A percentile compares a stretch with the other conserved stretches of the same genome.
phyloP scores from a whole-genome alignment of 2,329 filamentous ascomycete genomes.

The Gaeumannomyces sp. region DNA sequence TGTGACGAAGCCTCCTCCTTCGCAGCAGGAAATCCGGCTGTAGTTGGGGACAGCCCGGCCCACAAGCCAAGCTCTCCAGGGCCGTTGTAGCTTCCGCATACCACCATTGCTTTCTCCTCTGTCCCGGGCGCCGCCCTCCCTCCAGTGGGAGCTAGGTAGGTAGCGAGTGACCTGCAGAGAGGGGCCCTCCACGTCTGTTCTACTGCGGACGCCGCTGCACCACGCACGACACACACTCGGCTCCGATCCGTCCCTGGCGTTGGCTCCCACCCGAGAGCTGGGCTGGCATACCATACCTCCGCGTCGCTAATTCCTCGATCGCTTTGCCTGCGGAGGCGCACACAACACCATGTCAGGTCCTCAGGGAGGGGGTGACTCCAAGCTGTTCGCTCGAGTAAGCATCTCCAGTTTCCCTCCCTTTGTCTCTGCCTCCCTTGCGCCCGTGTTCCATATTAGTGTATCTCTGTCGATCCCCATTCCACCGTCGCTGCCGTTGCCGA shows the following conservation, averaged over 20 bases:
- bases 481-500: neutral
- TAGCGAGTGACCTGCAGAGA: neutral
- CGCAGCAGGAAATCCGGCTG: slow-evolving; percentile 1
- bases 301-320: neutral
- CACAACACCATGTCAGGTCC: slow-evolving; percentile 45
- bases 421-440: slow-evolving; percentile 11
- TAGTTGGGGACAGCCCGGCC: neutral
- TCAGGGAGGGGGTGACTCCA: slow-evolving; percentile 83
- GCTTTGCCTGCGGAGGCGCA: slow-evolving; percentile 9
- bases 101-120: neutral
- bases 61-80: neutral
- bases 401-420: slow-evolving; percentile 11
- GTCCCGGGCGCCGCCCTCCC: neutral
- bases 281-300: neutral
- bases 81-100: neutral
- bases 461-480: slow-evolving; percentile 5
- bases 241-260: neutral
- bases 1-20: slow-evolving; percentile 5
- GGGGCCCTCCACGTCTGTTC: neutral
- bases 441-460: neutral
- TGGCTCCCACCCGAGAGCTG: slow-evolving; percentile 2
- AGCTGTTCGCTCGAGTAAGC: slow-evolving; percentile 94
- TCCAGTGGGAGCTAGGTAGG: neutral
- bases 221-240: neutral
- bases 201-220: neutral